Percentiles rank a stretch among this genome's conserved stretches.
Conservation (phyloP, 768 basidiomycete species). For the Tylopilus vinaceipallidus region DNA sequence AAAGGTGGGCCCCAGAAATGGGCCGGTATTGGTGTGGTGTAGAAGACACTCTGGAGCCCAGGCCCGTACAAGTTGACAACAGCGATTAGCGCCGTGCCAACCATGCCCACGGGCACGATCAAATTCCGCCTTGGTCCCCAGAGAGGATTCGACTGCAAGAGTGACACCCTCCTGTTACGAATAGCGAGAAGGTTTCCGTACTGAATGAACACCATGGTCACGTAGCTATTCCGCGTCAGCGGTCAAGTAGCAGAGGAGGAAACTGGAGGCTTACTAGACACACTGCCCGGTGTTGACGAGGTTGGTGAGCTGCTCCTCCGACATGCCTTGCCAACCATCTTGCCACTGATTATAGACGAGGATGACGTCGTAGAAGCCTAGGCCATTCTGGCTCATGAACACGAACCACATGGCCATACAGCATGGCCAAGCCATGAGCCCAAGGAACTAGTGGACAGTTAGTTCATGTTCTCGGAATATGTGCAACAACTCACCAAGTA, state of each 20-base stretch:
- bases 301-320: slow-evolving; percentile 26
- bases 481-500: slow-evolving; percentile 37
- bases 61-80: slow-evolving; percentile 43
- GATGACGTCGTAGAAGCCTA: slow-evolving; percentile 38
- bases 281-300: slow-evolving; percentile 45
- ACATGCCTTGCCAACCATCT: slow-evolving; percentile 35
- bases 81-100: slow-evolving; percentile 41
- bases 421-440: slow-evolving; percentile 46
- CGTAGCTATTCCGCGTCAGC: slow-evolving; percentile 34
- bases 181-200: slow-evolving; percentile 42
- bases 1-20: slow-evolving; percentile 52
- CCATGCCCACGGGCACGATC: slow-evolving; percentile 37
- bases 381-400: slow-evolving; percentile 38
- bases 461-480: background rate
- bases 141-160: slow-evolving; percentile 43
- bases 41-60: slow-evolving; percentile 43
- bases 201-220: slow-evolving; percentile 48
- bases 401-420: slow-evolving; percentile 43
- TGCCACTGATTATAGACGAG: slow-evolving; percentile 41
- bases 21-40: slow-evolving; percentile 41
- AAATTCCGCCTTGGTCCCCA: slow-evolving; percentile 48
- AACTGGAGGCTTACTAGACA: slow-evolving; percentile 39
- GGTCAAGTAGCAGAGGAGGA: background rate
- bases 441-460: slow-evolving; percentile 35
- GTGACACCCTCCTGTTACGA: slow-evolving; percentile 44